Percentiles rank a stretch among this genome's conserved stretches.
Conservation (phyloP, 2,329 filamentous ascomycete genomes). For the Stagonosporopsis rhizophila region DNA sequence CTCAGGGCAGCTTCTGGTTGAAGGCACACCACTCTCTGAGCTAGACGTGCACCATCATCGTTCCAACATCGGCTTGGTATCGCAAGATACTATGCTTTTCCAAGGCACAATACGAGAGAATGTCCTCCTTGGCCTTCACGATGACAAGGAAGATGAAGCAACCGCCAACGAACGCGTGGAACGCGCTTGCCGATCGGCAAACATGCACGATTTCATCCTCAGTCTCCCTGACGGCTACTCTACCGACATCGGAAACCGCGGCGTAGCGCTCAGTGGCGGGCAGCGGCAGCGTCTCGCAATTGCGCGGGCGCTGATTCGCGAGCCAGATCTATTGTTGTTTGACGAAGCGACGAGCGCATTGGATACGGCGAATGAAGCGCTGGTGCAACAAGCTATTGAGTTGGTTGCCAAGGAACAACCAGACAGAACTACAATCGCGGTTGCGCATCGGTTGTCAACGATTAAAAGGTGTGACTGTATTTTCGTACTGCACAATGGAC, state of each 20-base stretch:
- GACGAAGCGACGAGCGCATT: background rate
- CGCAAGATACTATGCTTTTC: background rate
- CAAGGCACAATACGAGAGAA: background rate
- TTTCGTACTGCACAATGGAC: background rate
- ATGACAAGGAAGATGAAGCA: background rate
- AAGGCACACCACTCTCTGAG: background rate
- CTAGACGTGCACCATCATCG: background rate
- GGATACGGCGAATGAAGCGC: background rate
- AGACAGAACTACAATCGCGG: background rate
- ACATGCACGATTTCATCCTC: background rate
- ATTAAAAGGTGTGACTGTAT: background rate
- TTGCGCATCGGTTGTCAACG: background rate
- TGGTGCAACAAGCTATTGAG: background rate
- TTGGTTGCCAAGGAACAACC: background rate
- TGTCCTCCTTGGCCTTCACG: background rate
- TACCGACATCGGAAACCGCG: background rate
- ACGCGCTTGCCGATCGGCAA: background rate
- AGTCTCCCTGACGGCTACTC: background rate
- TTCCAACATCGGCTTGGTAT: background rate
- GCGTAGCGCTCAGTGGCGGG: background rate
- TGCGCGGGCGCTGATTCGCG: background rate
- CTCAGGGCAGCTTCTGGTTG: background rate
- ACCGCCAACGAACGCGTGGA: background rate
- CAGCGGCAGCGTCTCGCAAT: background rate
- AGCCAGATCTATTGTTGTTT: background rate